A percentile compares a stretch with the other conserved stretches of the same genome.
Conservation (phyloP, 805 yeast genomes). For the Candida nemodendra region DNA sequence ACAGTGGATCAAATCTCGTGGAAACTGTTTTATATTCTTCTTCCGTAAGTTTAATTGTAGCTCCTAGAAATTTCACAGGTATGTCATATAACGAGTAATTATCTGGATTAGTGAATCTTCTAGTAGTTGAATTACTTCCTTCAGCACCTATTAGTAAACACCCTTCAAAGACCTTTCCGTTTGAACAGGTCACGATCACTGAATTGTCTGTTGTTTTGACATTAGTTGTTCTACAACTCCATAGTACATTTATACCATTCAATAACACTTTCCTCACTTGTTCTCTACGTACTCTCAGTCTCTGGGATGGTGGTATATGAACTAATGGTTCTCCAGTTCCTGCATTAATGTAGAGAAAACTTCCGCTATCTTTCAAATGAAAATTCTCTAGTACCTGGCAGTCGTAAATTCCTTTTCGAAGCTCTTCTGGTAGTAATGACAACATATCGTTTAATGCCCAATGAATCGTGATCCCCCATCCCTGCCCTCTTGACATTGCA, state of each 20-base stretch:
- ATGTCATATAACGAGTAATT: conserved; percentile 24
- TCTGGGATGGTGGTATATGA: conserved; percentile 30
- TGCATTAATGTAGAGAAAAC: conserved; percentile 32
- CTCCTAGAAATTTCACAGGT: conserved; percentile 30
- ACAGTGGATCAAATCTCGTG: conserved; percentile 26
- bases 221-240: conserved; percentile 25
- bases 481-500: conserved; percentile 28
- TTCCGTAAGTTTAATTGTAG: conserved; percentile 25
- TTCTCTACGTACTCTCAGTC: conserved; percentile 32
- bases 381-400: conserved; percentile 30
- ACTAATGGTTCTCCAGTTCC: conserved; percentile 27
- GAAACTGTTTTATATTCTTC: conserved; percentile 21
- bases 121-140: conserved; percentile 27
- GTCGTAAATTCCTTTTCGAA: conserved; percentile 22
- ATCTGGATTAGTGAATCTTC: conserved; percentile 22
- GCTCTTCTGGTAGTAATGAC: conserved; percentile 21
- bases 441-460: conserved; percentile 30
- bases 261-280: conserved; percentile 26
- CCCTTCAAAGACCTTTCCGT: conserved; percentile 23
- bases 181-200: conserved; percentile 17
- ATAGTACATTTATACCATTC: conserved; percentile 28
- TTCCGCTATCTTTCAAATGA: conserved; percentile 30
- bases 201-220: conserved; percentile 10
- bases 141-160: conserved; percentile 28
- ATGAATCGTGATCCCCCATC: conserved; percentile 35